Evolutionary conservation across 345 rosid species (phyloP), one percentile per base, ranked within the genome.

Genomic region (Xanthoceras sorbifolium): DNA sequence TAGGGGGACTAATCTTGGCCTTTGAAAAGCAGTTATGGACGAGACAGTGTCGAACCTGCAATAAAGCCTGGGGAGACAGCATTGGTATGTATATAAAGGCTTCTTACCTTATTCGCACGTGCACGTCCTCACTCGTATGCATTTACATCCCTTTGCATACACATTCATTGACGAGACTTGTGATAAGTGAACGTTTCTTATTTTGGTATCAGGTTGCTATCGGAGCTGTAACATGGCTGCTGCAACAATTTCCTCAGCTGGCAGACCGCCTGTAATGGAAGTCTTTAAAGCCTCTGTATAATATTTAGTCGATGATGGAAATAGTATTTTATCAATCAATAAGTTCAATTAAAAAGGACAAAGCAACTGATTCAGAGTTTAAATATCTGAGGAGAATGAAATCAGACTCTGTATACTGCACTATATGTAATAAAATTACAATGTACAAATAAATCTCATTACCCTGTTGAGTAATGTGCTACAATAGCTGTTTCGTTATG

Each of bases 11-110:
- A 63, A 64, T 38, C 44, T 44, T 42, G 17, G 73, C 38, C 68
- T 74, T 44, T 52, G 44, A 54, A 52, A 76, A 76, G n/a, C 87
- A 94, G 94, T 31, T 93, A 91, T 66, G 97, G 92, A 65, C 81
- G 98, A 68, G 98, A 93, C 72, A 82, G 86, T 52, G 93, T 87
- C 3, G 97, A 93, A 83, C 98, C 97, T 63, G 93, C 98, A 75
- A 76, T 91, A 78, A 94, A 93, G 84, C 97, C 97, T 64, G 97
- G 98, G 79, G 92, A 89, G 71, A 75, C 93, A 17, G 93, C 93
- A 78, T 67, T 93, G 97, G 98, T 91, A 88, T 60, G 81, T 78
- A 29, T 78, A 29, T 25, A 22, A 40, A 26, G 31, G 26, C 29
- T 48, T 52, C 31, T 29, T 48, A 64, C 20, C 55, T 60, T 22